Evolutionary conservation across 139 green algal genomes (phyloP).

Genomic region (Desmodesmus armatus): DNA sequence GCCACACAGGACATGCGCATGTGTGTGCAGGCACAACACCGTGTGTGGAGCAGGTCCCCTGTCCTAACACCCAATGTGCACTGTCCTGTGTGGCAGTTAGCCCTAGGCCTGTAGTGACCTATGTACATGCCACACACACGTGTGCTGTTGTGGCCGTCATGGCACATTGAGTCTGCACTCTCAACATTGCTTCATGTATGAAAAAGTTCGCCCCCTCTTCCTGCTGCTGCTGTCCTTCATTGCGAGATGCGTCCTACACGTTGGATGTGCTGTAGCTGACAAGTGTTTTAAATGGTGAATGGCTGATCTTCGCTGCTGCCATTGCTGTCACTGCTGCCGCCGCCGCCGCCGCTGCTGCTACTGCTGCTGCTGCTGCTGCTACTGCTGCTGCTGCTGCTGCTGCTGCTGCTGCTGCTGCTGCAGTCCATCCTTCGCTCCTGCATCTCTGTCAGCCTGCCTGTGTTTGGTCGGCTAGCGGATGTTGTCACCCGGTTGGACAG

Average conservation of each 20-base stretch:
- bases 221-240: not conserved
- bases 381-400: not conserved
- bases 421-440: conserved; percentile 27
- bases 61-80: not conserved
- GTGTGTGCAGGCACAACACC: too few relatives aligned
- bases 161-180: too few relatives aligned
- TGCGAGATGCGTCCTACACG: not conserved
- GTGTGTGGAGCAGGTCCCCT: too few relatives aligned
- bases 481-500: conserved; percentile 13
- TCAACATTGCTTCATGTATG: not conserved
- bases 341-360: not conserved
- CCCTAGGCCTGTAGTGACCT: too few relatives aligned
- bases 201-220: not conserved
- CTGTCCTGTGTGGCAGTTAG: not conserved
- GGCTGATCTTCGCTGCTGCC: not conserved
- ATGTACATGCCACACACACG: too few relatives aligned
- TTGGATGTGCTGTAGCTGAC: not conserved
- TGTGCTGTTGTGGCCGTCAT: too few relatives aligned
- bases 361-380: not conserved
- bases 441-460: conserved; percentile 29
- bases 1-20: too few relatives aligned
- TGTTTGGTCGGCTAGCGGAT: conserved; percentile 23
- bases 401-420: not conserved
- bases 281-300: not conserved
- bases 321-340: not conserved